Conservation (phyloP, 164 flowering plant species). For the Magnolia kwangsiensis region DNA sequence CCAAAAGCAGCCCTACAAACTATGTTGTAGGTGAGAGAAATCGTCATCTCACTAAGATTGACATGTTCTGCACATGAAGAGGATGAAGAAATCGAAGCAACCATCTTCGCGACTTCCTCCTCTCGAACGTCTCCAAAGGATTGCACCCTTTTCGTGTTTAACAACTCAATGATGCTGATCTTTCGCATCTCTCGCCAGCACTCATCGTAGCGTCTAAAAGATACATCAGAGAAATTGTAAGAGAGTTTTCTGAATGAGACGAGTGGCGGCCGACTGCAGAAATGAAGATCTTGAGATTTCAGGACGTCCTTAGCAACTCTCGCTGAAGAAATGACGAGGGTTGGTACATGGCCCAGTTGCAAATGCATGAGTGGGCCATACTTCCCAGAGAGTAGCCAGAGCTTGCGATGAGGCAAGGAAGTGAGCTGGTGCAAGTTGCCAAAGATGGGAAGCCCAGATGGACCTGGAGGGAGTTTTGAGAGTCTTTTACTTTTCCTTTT, state of each 20-base stretch:
- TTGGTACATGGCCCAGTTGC: background rate
- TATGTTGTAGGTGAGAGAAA: conserved; percentile 11
- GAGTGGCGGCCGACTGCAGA: background rate
- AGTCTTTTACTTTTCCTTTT: background rate
- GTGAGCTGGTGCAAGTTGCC: no score
- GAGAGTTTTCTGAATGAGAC: background rate
- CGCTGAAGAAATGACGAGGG: background rate
- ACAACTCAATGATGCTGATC: background rate
- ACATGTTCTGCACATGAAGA: background rate
- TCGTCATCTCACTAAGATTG: conserved; percentile 21
- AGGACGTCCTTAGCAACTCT: background rate
- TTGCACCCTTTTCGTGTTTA: background rate
- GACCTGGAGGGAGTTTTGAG: no score
- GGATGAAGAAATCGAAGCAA: background rate
- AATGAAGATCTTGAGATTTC: background rate
- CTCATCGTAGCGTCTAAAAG: no score
- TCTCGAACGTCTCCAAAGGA: background rate
- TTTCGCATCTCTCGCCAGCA: background rate
- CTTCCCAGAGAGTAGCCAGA: no score
- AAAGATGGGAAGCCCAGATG: no score
- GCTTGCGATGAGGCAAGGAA: no score
- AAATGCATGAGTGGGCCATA: background rate
- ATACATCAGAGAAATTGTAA: no score
- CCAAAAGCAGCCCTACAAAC: conserved; percentile 31
- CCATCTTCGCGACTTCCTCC: background rate